Evolutionary conservation across 2,329 filamentous ascomycete genomes (phyloP).

Genomic region (Fusarium sp.): DNA sequence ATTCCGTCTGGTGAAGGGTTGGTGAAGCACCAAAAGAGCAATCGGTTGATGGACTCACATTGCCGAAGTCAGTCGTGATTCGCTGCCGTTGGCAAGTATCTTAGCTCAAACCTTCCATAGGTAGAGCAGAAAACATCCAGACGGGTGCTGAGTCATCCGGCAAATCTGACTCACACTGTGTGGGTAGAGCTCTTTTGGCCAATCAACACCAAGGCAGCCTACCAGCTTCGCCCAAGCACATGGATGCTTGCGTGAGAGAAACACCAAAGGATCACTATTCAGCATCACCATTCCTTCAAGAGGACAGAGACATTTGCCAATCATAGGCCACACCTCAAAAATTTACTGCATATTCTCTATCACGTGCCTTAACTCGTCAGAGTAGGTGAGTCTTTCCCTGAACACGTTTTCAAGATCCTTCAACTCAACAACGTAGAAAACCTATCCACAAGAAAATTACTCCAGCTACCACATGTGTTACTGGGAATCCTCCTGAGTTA

Average conservation of each 20-base stretch:
- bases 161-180: slow-evolving; percentile 19
- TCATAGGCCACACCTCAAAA: neutral
- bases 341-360: neutral
- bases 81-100: neutral
- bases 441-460: neutral
- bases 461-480: slow-evolving; percentile 3
- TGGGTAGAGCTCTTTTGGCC: neutral
- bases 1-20: neutral
- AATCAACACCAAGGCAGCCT: neutral
- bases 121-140: neutral
- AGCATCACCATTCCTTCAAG: neutral
- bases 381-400: neutral
- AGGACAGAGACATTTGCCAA: neutral
- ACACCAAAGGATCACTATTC: slow-evolving; percentile 18
- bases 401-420: neutral
- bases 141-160: slow-evolving; percentile 1
- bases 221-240: neutral
- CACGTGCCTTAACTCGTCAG: neutral
- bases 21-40: neutral
- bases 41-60: neutral
- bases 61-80: neutral
- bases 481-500: neutral
- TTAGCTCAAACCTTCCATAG: neutral
- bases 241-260: slow-evolving; percentile 9
- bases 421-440: neutral